Evolutionary conservation across 257 asterid genomes (phyloP), one percentile per base, ranked within the genome.

Genomic region (Plectranthus barbatus): DNA sequence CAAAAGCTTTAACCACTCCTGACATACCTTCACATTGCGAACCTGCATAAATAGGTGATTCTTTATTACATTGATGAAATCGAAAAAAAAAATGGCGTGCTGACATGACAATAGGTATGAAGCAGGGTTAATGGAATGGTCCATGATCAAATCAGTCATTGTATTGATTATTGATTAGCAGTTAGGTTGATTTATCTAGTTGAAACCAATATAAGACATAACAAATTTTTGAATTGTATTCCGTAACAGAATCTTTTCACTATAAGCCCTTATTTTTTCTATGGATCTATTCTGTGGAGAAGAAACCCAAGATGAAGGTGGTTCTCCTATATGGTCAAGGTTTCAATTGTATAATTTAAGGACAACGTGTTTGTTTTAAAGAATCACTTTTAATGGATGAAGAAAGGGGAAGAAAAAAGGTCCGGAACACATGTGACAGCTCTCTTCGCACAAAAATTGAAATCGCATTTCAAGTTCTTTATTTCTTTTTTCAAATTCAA

Each of bases 11-110:
- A 61, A 77, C 71, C 69, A 74, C 62, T 72, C 69, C 48, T 46
- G 78, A 81, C 94, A 51, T 83, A 92, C 96, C 99, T 93, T 93
- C 60, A 93, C 91, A 64, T 47, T 54, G 55, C 99, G 97, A 67
- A 93, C 99, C 97, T 93, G 96, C 94, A 85, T 24, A 37, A 72
- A 69, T 20, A 62, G 39, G 36, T 75, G 61, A 60, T 68, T 33
- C 17, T 49, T 20, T 15, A 60, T 75, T 62, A 71, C 33, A 45
- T 54, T 55, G 54, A 69, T 9, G 40, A 69, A 52, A 48, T 9
- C 64, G 10, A 13, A 20, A 41, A 13, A 20, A 41, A 55, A 63
- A 41, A 41, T 19, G 26, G 41, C 6, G 40, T 8, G 63, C 17
- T 45, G 67, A 53, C 15, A 69, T 26, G 31, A 24, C 33, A 48